Base-by-base conservation (phyloP, 495 filamentous ascomycete species). In the Talaromyces ruber region DNA sequence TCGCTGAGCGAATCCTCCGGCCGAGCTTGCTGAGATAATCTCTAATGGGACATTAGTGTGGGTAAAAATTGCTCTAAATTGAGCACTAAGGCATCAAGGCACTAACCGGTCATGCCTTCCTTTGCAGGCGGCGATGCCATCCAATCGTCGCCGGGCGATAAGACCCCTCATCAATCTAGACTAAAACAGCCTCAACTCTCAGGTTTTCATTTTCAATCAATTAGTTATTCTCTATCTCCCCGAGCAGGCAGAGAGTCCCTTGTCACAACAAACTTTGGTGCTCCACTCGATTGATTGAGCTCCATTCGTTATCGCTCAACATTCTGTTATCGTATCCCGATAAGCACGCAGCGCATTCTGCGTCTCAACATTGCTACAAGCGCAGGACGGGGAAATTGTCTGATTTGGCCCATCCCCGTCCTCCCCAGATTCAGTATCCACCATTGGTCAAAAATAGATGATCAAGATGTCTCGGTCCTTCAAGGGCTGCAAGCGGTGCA, bases 381-480 rank as follows among this genome's bases (percentile, higher is more conserved):
- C 21, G 43, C 43, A 47, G 43, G 43, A 47, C 43, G 43, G 43
- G 43, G 43, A 47, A 32, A 18, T 47, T 3, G 43, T 47, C 43
- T 47, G 43, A 47, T 47, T n/a, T 47, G 43, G 43, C 43, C 43
- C 43, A 47, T 47, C 43, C 43, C 43, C 43, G 43, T 47, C 43
- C n/a, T 47, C 43, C 43, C n/a, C 43, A 47, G 43, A 18, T 47
- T 9, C 43, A 21, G 5, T 7, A 18, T 47, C 18, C 43, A 21
- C 43, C 43, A 7, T 47, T 47, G n/a, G 25, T 30, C 24, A 16
- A 3, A 6, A 39, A 30, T 28, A 45, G 24, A 32, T 25, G 18
- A 29, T 52, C 12, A 28, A 55, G 16, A 79, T 79, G 76, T 78
- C 76, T 68, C 74, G 76, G 65, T 79, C 76, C 7, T 78, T 79